Evolutionary conservation across 1,284 basidiomycete species (phyloP), one percentile per base, ranked within the genome.

Genomic region (Pseudozyma sp.): DNA sequence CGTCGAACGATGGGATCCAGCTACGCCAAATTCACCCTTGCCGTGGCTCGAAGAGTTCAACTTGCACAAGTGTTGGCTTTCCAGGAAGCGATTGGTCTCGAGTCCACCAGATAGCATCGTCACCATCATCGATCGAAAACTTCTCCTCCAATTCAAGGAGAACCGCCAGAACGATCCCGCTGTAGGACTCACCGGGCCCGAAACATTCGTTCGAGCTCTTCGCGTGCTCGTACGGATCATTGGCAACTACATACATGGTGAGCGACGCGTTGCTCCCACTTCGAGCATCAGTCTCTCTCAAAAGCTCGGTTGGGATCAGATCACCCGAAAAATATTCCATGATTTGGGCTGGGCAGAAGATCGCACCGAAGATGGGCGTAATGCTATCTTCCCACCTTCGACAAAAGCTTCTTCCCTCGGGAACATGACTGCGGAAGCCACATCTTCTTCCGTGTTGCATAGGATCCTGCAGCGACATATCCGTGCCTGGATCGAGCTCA

Each of bases 401-500:
- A 21, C 21, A 12, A 16, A 9, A 13, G 18, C 21, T 5, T 16
- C 40, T 34, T 43, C 58, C 9, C 6, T 21, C 16, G 18, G 44
- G 7, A 50, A 42, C 12, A 18, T 25, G 4, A 14, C 52, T 6
- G 39, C 39, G 6, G 52, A 25, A 53, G 25, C 39, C 39, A 12
- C 40, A 7, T 19, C 38, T 10, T 45, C 54, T 12, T 36, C 51
- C 1, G 42, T 19, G 18, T 19, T 38, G 7, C 34, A 49, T 9
- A 19, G 53, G 10, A 31, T 52, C 3, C 59, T 74, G 13, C 57
- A 42, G 35, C 52, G 73, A 7, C 62, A 71, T 47, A 54, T 59
- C 2, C 73, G 76, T 9, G 73, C 76, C n/a, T 78, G 76, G 76
- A 62, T 78, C 31, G 76, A 78, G 52, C 58, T 78, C 21, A 60